phyloP scores from a whole-genome alignment of 2,329 filamentous ascomycete species.

The Scortechinia acanthostroma region DNA sequence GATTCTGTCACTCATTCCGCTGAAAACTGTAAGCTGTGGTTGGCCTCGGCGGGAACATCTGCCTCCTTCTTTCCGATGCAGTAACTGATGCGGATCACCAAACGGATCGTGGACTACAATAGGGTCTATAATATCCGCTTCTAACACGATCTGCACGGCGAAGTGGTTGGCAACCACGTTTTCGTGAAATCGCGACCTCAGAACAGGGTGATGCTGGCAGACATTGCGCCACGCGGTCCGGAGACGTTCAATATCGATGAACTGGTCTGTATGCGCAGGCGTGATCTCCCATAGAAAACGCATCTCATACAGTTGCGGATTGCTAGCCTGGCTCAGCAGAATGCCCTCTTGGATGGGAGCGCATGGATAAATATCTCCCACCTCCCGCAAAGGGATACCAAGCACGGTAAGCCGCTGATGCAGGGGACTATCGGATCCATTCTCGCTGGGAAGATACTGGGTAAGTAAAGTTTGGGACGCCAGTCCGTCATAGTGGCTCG shows the following conservation, averaged over 20 bases:
- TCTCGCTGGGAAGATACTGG: conserved; percentile 27
- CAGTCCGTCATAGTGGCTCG: no score
- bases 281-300: conserved; percentile 7
- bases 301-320: conserved; percentile 7
- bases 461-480: conserved; percentile 18
- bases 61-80: no score
- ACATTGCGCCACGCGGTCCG: conserved; percentile 12
- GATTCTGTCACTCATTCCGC: no score
- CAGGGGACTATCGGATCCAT: conserved; percentile 33
- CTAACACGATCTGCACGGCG: not conserved
- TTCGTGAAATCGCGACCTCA: conserved; percentile 16
- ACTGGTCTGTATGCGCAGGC: not conserved
- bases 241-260: conserved; percentile 7
- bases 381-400: conserved; percentile 8
- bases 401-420: conserved; percentile 31
- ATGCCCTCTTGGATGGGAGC: conserved; percentile 13
- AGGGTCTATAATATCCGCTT: no score
- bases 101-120: no score
- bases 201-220: conserved; percentile 13
- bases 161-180: not conserved
- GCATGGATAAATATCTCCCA: conserved; percentile 12
- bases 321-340: conserved; percentile 10
- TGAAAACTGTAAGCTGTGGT: no score
- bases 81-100: no score
- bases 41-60: no score